Conservation (phyloP, 805 yeast genomes). For the Yarrowia porcina region DNA sequence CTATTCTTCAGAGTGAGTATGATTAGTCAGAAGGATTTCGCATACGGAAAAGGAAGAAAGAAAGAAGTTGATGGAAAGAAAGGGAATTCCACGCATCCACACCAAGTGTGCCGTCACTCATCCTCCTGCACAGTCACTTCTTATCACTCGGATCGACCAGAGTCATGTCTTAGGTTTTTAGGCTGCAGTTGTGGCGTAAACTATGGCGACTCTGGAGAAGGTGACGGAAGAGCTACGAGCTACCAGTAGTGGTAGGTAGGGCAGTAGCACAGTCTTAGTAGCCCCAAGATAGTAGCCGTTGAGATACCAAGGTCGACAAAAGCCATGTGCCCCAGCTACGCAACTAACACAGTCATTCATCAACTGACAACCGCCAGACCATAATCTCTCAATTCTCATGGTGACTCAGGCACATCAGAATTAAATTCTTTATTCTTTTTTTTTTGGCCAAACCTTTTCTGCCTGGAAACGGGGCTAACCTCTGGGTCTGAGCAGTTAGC, state of each 20-base stretch:
- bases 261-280: too few species aligned
- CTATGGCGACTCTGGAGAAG: background rate
- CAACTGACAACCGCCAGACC: background rate
- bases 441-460: background rate
- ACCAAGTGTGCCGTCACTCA: background rate
- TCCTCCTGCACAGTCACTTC: background rate
- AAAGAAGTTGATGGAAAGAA: too few species aligned
- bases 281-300: too few species aligned
- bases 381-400: too few species aligned
- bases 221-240: too few species aligned
- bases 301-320: too few species aligned
- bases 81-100: background rate
- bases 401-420: background rate
- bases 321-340: too few species aligned
- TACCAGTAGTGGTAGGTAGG: too few species aligned
- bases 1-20: background rate
- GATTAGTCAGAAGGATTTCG: too few species aligned
- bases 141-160: constrained; percentile 1
- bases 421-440: too few species aligned
- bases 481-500: background rate
- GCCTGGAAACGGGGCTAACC: background rate
- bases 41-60: too few species aligned
- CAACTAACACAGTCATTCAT: background rate
- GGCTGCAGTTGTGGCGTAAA: background rate
- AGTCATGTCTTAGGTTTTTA: constrained; percentile 1